phyloP scores from a whole-genome alignment of 2,329 filamentous ascomycete genomes.

The Verticillium longisporum region DNA sequence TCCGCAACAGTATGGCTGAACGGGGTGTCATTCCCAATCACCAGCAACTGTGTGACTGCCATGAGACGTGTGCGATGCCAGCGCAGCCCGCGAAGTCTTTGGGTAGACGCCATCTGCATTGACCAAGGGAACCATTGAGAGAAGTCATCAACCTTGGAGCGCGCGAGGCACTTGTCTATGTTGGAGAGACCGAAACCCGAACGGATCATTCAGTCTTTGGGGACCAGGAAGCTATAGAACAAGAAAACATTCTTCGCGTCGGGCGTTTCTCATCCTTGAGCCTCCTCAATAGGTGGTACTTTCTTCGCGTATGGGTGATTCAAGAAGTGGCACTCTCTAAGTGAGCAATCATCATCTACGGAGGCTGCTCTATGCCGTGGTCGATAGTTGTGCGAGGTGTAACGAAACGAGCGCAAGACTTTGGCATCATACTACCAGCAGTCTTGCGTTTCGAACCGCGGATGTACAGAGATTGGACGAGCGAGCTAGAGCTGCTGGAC shows the following conservation, averaged over 20 bases:
- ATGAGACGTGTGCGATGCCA: not conserved
- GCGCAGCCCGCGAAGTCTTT: constrained; percentile 15
- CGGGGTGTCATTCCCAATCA: not conserved
- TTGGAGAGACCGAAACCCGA: constrained; percentile 15
- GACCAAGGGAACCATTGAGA: constrained; percentile 29
- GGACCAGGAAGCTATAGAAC: not conserved
- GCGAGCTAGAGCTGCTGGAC: constrained; percentile 1
- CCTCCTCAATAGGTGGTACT: constrained; percentile 13
- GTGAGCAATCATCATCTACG: constrained; percentile 18
- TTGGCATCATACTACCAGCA: not conserved
- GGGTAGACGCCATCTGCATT: constrained; percentile 33
- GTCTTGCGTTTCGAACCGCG: not conserved
- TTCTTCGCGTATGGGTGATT: constrained; percentile 20
- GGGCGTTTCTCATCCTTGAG: constrained; percentile 7
- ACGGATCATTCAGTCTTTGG: not conserved
- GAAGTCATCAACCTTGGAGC: constrained; percentile 26
- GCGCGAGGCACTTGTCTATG: constrained; percentile 24
- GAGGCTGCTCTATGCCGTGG: constrained; percentile 3
- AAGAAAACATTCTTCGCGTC: too few relatives aligned
- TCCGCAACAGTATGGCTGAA: not conserved
- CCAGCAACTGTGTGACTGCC: constrained; percentile 1
- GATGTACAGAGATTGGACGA: not conserved
- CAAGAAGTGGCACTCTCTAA: constrained; percentile 20
- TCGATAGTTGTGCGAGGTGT: not conserved
- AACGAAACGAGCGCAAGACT: not conserved